Percentiles rank a stretch among this genome's conserved stretches.
These are phyloP conservation scores for Dothideomycetes sp. DNA, from an alignment of 2,329 filamentous ascomycete genomes.

Conservation along the genomic window DNA sequence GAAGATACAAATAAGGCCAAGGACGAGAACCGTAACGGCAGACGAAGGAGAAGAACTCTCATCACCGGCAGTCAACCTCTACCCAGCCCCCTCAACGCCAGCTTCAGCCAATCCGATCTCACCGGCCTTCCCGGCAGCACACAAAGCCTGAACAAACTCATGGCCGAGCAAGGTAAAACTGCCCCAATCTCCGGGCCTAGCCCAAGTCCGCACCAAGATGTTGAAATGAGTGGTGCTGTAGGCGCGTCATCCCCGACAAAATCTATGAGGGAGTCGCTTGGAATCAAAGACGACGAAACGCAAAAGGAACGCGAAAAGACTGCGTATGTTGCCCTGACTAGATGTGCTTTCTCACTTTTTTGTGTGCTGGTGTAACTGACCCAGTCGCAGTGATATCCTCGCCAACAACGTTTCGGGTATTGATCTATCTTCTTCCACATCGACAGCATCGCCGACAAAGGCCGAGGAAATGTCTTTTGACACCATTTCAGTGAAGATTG, in stretches of 20 bases:
- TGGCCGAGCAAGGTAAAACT: conserved; percentile 63
- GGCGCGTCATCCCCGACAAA: conserved; percentile 38
- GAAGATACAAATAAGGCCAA: conserved; percentile 61
- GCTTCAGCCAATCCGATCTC: conserved; percentile 71
- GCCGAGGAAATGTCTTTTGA: conserved; percentile 55
- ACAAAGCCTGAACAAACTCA: conserved; percentile 72
- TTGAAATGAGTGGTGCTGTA: conserved; percentile 49
- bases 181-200: conserved; percentile 34
- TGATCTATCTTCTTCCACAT: conserved; percentile 59
- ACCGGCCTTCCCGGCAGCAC: conserved; percentile 49
- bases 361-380: conserved; percentile 18
- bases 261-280: conserved; percentile 52
- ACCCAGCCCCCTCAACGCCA: conserved; percentile 87
- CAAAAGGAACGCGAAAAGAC: conserved; percentile 87
- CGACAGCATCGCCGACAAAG: conserved; percentile 45
- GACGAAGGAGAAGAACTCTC: conserved; percentile 78
- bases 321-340: conserved; percentile 58
- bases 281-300: conserved; percentile 44
- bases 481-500: conserved; percentile 97
- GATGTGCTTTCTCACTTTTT: conserved; percentile 1
- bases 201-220: conserved; percentile 31
- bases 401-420: conserved; percentile 92
- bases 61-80: conserved; percentile 96
- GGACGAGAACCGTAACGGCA: conserved; percentile 85
- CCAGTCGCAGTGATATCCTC: conserved; percentile 54